Evolutionary conservation across 2,329 filamentous ascomycete species (phyloP).

Genomic region (Penicillium sp.): DNA sequence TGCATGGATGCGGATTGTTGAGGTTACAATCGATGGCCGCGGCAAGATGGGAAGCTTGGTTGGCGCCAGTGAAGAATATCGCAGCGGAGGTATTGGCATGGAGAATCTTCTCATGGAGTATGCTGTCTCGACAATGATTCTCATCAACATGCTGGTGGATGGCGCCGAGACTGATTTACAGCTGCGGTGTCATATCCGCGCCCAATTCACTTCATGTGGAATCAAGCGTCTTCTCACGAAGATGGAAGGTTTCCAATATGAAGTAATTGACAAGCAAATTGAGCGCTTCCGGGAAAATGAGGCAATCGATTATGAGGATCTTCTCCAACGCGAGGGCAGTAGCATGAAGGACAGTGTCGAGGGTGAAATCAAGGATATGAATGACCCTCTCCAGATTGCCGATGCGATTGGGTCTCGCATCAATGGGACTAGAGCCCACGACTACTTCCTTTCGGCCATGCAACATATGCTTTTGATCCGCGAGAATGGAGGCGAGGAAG

Average conservation of each 20-base stretch:
- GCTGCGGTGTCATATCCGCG: constrained; percentile 85
- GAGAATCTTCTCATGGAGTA: constrained; percentile 99
- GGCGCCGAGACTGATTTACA: constrained; percentile 83
- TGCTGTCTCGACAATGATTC: constrained; percentile 84
- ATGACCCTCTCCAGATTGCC: constrained; percentile 85
- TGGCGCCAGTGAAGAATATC: constrained; percentile 90
- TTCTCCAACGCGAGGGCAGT: constrained; percentile 83
- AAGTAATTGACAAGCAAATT: constrained; percentile 96
- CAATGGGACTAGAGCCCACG: constrained; percentile 75
- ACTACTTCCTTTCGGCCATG: constrained; percentile 92
- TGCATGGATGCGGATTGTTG: constrained; percentile 96
- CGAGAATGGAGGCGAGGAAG: constrained; percentile 86
- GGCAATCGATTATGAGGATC: constrained; percentile 96
- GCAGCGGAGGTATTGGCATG: constrained; percentile 94
- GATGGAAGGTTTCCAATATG: constrained; percentile 98
- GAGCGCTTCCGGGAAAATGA: constrained; percentile 90
- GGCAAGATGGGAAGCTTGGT: constrained; percentile 99
- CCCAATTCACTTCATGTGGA: constrained; percentile 91
- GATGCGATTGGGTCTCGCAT: constrained; percentile 87
- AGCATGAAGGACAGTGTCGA: constrained; percentile 85
- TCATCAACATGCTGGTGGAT: constrained; percentile 96
- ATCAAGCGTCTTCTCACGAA: constrained; percentile 91
- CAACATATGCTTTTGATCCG: constrained; percentile 91
- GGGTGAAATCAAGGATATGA: constrained; percentile 83
- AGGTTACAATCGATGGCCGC: constrained; percentile 91